phyloP scores from a whole-genome alignment of 768 basidiomycete genomes.

The Mycena epipterygia region DNA sequence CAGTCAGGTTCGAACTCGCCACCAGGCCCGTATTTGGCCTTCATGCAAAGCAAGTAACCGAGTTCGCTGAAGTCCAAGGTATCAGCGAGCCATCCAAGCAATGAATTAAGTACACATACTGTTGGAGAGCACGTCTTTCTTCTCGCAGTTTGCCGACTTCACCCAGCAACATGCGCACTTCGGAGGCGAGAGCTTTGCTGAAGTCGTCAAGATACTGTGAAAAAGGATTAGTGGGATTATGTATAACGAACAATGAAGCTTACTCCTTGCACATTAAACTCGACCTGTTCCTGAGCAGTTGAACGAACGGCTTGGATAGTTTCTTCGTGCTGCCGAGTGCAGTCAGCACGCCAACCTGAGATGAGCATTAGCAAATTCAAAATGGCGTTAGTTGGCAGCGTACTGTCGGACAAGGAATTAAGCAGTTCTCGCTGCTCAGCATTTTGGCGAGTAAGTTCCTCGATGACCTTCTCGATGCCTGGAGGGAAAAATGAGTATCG shows the following conservation, averaged over 20 bases:
- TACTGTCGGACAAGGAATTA: slow-evolving; percentile 67
- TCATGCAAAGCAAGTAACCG: slow-evolving; percentile 76
- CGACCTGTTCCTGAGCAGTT: slow-evolving; percentile 82
- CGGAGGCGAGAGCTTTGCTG: slow-evolving; percentile 84
- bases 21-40: slow-evolving; percentile 85
- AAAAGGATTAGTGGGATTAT: slow-evolving; percentile 6
- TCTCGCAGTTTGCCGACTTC: slow-evolving; percentile 89
- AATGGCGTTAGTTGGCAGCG: slow-evolving; percentile 42
- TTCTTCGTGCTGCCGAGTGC: slow-evolving; percentile 72
- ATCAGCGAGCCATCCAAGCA: background rate
- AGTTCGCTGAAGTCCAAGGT: slow-evolving; percentile 69
- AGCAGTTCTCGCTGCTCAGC: slow-evolving; percentile 71
- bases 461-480: slow-evolving; percentile 74
- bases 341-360: slow-evolving; percentile 79
- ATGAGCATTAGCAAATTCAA: slow-evolving; percentile 27
- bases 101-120: slow-evolving; percentile 63
- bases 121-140: slow-evolving; percentile 81
- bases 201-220: slow-evolving; percentile 88
- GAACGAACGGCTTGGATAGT: slow-evolving; percentile 76
- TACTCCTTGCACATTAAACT: slow-evolving; percentile 88
- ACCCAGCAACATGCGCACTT: slow-evolving; percentile 85
- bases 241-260: background rate
- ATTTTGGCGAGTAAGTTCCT: slow-evolving; percentile 71
- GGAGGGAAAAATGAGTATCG: slow-evolving; percentile 26
- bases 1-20: slow-evolving; percentile 91